Evolutionary conservation across 768 basidiomycete species (phyloP).

Genomic region (Atractiella rhizophila): DNA sequence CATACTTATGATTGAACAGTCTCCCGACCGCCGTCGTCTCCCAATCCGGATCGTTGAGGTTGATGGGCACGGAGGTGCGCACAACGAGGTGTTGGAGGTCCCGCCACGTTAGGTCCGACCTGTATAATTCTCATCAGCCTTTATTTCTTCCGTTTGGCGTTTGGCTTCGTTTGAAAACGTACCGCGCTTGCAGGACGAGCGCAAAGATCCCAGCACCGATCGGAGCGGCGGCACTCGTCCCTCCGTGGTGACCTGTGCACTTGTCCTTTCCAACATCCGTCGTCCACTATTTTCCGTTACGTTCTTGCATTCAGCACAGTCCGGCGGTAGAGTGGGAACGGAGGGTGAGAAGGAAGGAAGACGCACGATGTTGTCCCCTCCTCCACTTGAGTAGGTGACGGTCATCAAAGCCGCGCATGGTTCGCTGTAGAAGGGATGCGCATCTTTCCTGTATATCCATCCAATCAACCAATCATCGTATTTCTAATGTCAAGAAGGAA

Average conservation of each 20-base stretch:
- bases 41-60: constrained; percentile 82
- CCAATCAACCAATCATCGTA: too few species aligned
- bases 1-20: constrained; percentile 71
- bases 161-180: too few species aligned
- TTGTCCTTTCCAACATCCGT: constrained; percentile 68
- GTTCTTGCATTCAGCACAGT: neutral
- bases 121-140: constrained; percentile 20
- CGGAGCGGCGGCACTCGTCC: constrained; percentile 92
- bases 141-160: too few species aligned
- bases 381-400: constrained; percentile 84
- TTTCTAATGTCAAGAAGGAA: too few species aligned
- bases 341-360: neutral
- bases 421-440: constrained; percentile 93
- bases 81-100: constrained; percentile 81
- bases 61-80: constrained; percentile 47
- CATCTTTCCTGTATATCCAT: constrained; percentile 65
- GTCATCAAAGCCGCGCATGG: constrained; percentile 93
- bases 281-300: constrained; percentile 39
- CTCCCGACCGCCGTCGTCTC: constrained; percentile 47
- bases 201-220: constrained; percentile 86
- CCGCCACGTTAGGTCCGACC: constrained; percentile 87
- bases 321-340: neutral
- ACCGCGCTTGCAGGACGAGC: constrained; percentile 61
- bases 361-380: constrained; percentile 74
- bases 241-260: constrained; percentile 65